Base-by-base conservation (phyloP, 2,329 filamentous ascomycete genomes). In the Phialophora expanda region DNA sequence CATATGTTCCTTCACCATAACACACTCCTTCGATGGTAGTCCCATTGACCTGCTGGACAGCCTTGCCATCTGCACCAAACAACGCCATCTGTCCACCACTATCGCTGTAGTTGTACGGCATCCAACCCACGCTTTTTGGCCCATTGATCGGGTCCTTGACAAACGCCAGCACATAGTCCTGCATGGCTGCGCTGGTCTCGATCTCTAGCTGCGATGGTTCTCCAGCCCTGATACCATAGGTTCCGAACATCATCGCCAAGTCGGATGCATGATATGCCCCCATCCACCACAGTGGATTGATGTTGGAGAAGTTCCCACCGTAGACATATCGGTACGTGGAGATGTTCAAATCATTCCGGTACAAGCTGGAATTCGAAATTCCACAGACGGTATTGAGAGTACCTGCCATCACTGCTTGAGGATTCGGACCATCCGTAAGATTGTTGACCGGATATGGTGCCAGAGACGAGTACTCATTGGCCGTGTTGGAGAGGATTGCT, bases 311-410 rank as follows among this genome's bases (percentile, higher is more conserved):
- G 61, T 78, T 77, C 56, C 79, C 79, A 2, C 74, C 74, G 66
- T 79, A 80, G 54, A 76, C 72, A 69, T 79, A 81, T 22, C 79
- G 77, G 68, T 76, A 81, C 1, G 79, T 79, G 1, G 74, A 71
- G 0, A 74, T 66, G 78, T 6, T 73, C 72, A 7, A 69, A 69
- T 5, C 67, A 46, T 26, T 56, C 14, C 58, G 48, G 14, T 56
- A 50, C 7, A 54, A 63, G 56, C 20, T 48, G n/a, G 60, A 48
- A 24, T 62, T 62, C 2, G 41, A 59, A 17, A 59, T 59, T 24
- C 56, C 56, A 12, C 56, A 50, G 41, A 59, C 56, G 8, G 56
- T 59, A 26, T 59, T 59, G 56, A 59, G 41, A n/a, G 56, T 59
- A 7, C 56, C 56, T 48, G 24, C 28, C 38, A 30, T 30, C n/a